Percentiles rank a stretch among this genome's conserved stretches.
phyloP scores from a whole-genome alignment of 305 asterid species.

The Fraxinus velutina region DNA sequence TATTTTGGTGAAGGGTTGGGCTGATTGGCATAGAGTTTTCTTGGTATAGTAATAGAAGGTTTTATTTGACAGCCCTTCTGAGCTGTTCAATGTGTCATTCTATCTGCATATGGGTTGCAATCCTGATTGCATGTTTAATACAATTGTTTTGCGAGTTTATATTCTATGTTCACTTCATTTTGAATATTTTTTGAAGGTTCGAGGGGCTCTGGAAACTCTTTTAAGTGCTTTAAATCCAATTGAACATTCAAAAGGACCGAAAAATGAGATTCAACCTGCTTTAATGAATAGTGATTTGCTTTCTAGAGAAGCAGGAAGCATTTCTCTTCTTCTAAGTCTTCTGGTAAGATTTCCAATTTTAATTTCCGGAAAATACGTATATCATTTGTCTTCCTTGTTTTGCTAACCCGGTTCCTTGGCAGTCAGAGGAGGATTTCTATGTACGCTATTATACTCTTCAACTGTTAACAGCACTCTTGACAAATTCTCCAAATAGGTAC shows the following conservation, averaged over 20 bases:
- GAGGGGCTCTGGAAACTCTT: constrained; percentile 86
- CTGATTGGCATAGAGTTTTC: background rate
- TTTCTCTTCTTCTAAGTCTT: constrained; percentile 81
- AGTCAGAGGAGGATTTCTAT: constrained; percentile 96
- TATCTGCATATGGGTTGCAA: background rate
- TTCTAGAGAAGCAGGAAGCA: constrained; percentile 79
- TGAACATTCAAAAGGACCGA: constrained; percentile 53
- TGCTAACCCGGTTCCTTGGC: constrained; percentile 38
- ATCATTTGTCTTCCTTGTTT: constrained; percentile 17
- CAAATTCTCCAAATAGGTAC: constrained; percentile 86
- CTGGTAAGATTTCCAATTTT: constrained; percentile 54
- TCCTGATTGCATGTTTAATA: background rate
- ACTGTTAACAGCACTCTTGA: constrained; percentile 76
- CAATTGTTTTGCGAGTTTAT: constrained; percentile 12
- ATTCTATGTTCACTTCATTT: constrained; percentile 2
- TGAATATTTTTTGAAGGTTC: constrained; percentile 52
- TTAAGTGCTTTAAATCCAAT: constrained; percentile 74
- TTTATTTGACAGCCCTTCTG: background rate
- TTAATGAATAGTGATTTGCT: constrained; percentile 84
- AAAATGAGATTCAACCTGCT: constrained; percentile 86
- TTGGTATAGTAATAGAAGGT: background rate
- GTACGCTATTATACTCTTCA: constrained; percentile 87
- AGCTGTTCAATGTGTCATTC: background rate
- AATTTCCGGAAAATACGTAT: constrained; percentile 9
- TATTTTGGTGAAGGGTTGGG: background rate